These are phyloP conservation scores for Malassezia yamatoensis DNA, from an alignment of 1,284 basidiomycete species.

Conservation along the genomic window DNA sequence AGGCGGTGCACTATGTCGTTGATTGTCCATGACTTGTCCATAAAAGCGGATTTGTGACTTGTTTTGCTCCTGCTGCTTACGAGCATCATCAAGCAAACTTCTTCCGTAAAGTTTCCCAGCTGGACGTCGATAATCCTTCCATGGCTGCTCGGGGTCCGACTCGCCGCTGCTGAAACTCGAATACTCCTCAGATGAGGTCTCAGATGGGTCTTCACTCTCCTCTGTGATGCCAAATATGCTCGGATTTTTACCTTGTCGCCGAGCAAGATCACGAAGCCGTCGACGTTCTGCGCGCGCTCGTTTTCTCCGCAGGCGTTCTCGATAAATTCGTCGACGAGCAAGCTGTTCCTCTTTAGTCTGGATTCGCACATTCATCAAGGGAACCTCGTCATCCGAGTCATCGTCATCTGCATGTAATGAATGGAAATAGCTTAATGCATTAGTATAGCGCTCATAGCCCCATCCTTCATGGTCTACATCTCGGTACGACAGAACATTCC, in stretches of 20 bases:
- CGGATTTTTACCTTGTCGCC: constrained; percentile 30
- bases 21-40: constrained; percentile 31
- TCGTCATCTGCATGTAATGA: constrained; percentile 15
- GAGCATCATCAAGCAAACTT: constrained; percentile 35
- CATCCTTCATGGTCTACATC: constrained; percentile 44
- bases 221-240: constrained; percentile 19
- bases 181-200: constrained; percentile 17
- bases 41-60: constrained; percentile 30
- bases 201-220: constrained; percentile 4
- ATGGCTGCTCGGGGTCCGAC: constrained; percentile 24
- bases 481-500: constrained; percentile 41
- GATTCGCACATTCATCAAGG: constrained; percentile 20
- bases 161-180: constrained; percentile 28
- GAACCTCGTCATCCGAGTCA: constrained; percentile 37
- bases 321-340: neutral
- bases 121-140: constrained; percentile 36
- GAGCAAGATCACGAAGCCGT: constrained; percentile 16
- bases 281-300: constrained; percentile 2
- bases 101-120: constrained; percentile 43
- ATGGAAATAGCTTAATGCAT: constrained; percentile 20
- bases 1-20: constrained; percentile 18
- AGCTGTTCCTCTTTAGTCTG: constrained; percentile 6
- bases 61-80: constrained; percentile 18
- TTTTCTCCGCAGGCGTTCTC: constrained; percentile 6
- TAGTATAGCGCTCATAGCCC: constrained; percentile 38